Percentiles rank a stretch among this genome's conserved stretches.
Conservation (phyloP, 306 rosid species). For the Prunus mume region DNA sequence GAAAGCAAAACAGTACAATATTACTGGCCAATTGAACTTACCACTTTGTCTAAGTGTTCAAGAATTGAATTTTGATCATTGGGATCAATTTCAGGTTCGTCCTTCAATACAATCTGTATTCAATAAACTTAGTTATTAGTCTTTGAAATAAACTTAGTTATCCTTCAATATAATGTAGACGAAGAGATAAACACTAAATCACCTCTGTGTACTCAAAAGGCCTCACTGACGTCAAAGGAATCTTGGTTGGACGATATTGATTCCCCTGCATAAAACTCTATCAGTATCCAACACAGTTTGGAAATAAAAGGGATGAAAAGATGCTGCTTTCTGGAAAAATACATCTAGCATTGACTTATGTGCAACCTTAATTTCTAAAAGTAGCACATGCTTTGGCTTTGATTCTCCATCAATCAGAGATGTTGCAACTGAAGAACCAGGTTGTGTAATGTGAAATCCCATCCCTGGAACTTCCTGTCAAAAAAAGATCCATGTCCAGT, state of each 20-base stretch:
- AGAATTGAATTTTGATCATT: conserved; percentile 91
- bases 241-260: conserved; percentile 96
- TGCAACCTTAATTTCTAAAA: conserved; percentile 89
- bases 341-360: conserved; percentile 13
- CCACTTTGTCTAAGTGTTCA: conserved; percentile 91
- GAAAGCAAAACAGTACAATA: neutral
- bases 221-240: conserved; percentile 89
- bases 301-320: conserved; percentile 1
- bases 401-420: conserved; percentile 99
- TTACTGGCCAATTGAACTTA: conserved; percentile 27
- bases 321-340: conserved; percentile 18
- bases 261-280: conserved; percentile 60
- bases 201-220: conserved; percentile 96
- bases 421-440: conserved; percentile 99
- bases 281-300: conserved; percentile 17
- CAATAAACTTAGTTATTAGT: conserved; percentile 28
- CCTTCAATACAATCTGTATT: conserved; percentile 76
- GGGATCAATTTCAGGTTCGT: conserved; percentile 78
- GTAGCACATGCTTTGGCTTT: conserved; percentile 94
- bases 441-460: conserved; percentile 99
- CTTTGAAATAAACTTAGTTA: conserved; percentile 26
- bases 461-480: conserved; percentile 95
- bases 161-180: neutral
- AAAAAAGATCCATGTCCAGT: conserved; percentile 28
- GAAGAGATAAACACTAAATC: conserved; percentile 21